Conservation (phyloP, 148 eudicot species). For the Spergularia bocconei region DNA sequence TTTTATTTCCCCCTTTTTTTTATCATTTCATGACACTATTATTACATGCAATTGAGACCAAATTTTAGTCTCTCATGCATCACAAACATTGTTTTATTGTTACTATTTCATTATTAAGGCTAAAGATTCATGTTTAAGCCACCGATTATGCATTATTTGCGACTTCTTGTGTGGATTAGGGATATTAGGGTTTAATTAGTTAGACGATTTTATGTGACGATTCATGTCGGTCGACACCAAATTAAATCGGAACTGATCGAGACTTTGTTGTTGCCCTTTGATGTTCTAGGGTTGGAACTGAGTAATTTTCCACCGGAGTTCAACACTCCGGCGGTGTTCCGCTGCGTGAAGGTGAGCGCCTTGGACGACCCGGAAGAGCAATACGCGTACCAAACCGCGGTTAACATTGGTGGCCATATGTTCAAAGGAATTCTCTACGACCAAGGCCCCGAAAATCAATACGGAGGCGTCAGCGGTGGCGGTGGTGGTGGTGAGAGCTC, state of each 20-base stretch:
- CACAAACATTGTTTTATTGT: too few relatives aligned
- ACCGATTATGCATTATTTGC: too few relatives aligned
- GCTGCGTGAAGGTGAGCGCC: constrained; percentile 75
- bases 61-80: background rate
- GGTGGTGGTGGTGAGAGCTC: constrained; percentile 23
- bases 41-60: background rate
- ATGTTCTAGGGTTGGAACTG: constrained; percentile 43
- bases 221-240: too few relatives aligned
- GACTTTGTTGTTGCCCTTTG: too few relatives aligned
- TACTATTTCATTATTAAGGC: too few relatives aligned
- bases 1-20: background rate
- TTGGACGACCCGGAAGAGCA: constrained; percentile 73
- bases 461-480: constrained; percentile 24
- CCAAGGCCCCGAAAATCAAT: constrained; percentile 61
- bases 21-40: background rate
- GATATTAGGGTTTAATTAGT: too few relatives aligned
- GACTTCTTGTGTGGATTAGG: too few relatives aligned
- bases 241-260: too few relatives aligned
- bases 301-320: constrained; percentile 73
- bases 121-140: too few relatives aligned
- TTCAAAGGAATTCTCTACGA: constrained; percentile 95
- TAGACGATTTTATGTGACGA: too few relatives aligned
- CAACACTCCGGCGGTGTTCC: constrained; percentile 67
- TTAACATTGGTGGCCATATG: constrained; percentile 80
- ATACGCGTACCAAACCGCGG: constrained; percentile 83